These are phyloP conservation scores for Xylaria telfairii DNA, from an alignment of 495 filamentous ascomycete species.

Conservation along the genomic window DNA sequence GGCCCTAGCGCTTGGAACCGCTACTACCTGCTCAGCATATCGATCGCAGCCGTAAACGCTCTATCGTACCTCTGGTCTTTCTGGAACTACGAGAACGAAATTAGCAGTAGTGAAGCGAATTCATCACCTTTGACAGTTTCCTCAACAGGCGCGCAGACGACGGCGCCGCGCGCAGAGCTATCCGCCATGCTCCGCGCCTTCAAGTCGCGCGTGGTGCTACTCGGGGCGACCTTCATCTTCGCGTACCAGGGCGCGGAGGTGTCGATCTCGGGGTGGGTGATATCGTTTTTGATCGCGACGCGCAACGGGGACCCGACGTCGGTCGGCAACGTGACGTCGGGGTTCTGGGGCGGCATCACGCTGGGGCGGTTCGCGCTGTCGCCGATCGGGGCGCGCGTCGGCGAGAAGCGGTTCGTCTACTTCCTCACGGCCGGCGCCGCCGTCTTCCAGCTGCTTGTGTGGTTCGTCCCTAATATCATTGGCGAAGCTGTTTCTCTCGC, in stretches of 20 bases:
- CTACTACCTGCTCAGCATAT: constrained; percentile 65
- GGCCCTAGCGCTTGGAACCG: constrained; percentile 58
- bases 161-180: constrained; percentile 24
- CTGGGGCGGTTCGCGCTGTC: constrained; percentile 72
- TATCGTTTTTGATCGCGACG: constrained; percentile 75
- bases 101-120: constrained; percentile 16
- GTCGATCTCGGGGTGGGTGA: constrained; percentile 80
- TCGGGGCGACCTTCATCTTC: constrained; percentile 80
- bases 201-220: constrained; percentile 65
- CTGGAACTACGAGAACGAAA: constrained; percentile 60
- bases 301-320: constrained; percentile 68
- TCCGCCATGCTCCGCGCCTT: constrained; percentile 50
- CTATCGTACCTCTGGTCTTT: constrained; percentile 63
- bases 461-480: constrained; percentile 74
- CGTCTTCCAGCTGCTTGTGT: constrained; percentile 73
- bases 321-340: constrained; percentile 81
- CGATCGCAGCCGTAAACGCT: constrained; percentile 57
- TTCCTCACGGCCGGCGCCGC: constrained; percentile 63
- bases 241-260: constrained; percentile 83
- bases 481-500: constrained; percentile 73
- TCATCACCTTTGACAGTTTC: neutral
- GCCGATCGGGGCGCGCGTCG: constrained; percentile 65
- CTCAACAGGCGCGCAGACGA: neutral
- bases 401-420: constrained; percentile 72
- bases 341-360: constrained; percentile 85